Evolutionary conservation across 1,284 basidiomycete species (phyloP).

Genomic region (Mycena citricolor): DNA sequence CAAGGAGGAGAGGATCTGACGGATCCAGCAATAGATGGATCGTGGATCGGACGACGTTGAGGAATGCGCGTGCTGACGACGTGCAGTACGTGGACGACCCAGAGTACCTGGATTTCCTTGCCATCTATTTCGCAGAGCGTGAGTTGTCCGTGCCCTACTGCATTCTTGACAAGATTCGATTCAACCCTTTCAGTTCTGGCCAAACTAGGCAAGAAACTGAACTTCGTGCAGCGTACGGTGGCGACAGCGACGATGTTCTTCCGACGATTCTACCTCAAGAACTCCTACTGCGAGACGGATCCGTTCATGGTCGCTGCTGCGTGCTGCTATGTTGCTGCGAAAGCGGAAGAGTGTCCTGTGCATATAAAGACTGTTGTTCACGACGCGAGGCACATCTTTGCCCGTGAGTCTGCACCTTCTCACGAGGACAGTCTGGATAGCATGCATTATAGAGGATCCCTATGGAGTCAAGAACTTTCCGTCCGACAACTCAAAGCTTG

Average conservation of each 20-base stretch:
- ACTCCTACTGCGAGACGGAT: constrained; percentile 91
- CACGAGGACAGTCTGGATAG: background rate
- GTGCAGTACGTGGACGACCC: constrained; percentile 73
- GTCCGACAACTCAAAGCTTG: constrained; percentile 86
- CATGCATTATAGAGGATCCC: constrained; percentile 45
- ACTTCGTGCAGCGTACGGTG: constrained; percentile 84
- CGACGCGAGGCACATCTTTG: constrained; percentile 80
- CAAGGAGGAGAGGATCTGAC: too few species aligned
- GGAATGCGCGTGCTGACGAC: constrained; percentile 74
- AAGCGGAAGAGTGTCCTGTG: constrained; percentile 93
- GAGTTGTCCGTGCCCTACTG: constrained; percentile 24
- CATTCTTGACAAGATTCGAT: constrained; percentile 2
- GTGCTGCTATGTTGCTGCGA: constrained; percentile 94
- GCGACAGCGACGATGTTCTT: constrained; percentile 95
- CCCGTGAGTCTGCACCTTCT: constrained; percentile 49
- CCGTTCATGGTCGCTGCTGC: constrained; percentile 91
- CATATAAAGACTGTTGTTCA: constrained; percentile 93
- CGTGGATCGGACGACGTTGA: constrained; percentile 74
- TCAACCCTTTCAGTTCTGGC: constrained; percentile 63
- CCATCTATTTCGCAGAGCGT: constrained; percentile 86
- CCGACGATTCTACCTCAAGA: constrained; percentile 92
- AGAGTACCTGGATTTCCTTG: constrained; percentile 74
- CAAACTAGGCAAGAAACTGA: constrained; percentile 83
- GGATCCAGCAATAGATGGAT: constrained; percentile 80
- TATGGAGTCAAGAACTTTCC: constrained; percentile 78